Conservation (phyloP, 257 asterid genomes). For the Apocynum venetum region DNA sequence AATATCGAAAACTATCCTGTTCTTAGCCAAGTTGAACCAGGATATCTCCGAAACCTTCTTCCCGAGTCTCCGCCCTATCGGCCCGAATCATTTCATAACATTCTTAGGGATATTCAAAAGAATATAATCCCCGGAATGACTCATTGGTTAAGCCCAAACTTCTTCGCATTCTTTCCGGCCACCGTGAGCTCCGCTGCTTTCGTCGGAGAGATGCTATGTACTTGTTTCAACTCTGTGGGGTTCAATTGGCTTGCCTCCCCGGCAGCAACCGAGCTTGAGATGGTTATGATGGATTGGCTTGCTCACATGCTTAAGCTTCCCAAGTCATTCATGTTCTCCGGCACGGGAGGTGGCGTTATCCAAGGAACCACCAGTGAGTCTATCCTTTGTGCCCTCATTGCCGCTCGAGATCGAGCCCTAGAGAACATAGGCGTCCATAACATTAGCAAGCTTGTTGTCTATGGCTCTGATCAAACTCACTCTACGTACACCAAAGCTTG, state of each 20-base stretch:
- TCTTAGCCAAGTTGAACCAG: constrained; percentile 33
- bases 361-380: constrained; percentile 35
- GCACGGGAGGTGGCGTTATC: constrained; percentile 33
- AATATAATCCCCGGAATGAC: constrained; percentile 31
- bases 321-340: constrained; percentile 26
- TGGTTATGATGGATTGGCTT: constrained; percentile 36
- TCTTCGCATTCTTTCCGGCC: constrained; percentile 37
- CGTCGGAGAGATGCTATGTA: constrained; percentile 32
- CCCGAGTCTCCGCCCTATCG: constrained; percentile 26
- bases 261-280: constrained; percentile 33
- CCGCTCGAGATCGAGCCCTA: constrained; percentile 27
- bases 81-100: constrained; percentile 24
- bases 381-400: constrained; percentile 20
- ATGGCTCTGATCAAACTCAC: constrained; percentile 33
- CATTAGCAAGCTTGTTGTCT: constrained; percentile 22
- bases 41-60: constrained; percentile 23
- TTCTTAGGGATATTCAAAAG: constrained; percentile 21
- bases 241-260: constrained; percentile 37
- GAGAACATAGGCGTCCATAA: constrained; percentile 7
- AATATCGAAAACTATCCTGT: constrained; percentile 26
- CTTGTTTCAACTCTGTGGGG: constrained; percentile 31
- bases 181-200: constrained; percentile 33
- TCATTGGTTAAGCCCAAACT: constrained; percentile 37
- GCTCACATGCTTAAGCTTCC: constrained; percentile 30
- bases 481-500: constrained; percentile 29